phyloP scores from a whole-genome alignment of 2,329 filamentous ascomycete genomes.

The Trichoderma koningii region DNA sequence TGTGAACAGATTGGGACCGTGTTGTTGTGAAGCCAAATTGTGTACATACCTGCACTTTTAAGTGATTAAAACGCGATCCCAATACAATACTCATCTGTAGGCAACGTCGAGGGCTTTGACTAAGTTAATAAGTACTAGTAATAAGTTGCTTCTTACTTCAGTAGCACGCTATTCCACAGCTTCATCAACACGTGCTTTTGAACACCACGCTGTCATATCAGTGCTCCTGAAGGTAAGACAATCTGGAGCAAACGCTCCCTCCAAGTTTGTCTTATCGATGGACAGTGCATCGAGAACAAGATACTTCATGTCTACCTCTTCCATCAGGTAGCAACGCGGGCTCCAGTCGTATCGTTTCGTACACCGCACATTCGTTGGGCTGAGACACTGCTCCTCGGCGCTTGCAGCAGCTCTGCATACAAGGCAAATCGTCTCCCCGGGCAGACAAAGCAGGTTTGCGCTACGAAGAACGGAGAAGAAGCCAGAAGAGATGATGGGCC shows the following conservation, averaged over 20 bases:
- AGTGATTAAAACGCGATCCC: background rate
- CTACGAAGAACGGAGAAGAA: conserved; percentile 22
- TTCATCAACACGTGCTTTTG: too few relatives aligned
- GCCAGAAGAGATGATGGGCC: conserved; percentile 11
- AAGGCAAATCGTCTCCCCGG: background rate
- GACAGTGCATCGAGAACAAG: background rate
- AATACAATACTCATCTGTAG: background rate
- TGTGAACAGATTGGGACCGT: too few relatives aligned
- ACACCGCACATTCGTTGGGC: conserved; percentile 24
- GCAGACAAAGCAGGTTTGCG: conserved; percentile 14
- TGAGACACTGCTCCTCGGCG: conserved; percentile 8
- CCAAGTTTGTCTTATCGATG: background rate
- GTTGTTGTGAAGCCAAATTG: too few relatives aligned
- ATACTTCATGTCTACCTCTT: background rate
- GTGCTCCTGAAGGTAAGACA: background rate
- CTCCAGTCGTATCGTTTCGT: background rate
- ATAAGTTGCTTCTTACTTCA: too few relatives aligned
- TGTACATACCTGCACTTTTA: too few relatives aligned
- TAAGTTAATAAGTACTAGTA: too few relatives aligned
- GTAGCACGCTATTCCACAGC: too few relatives aligned
- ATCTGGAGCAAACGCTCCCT: conserved; percentile 1
- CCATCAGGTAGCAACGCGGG: too few relatives aligned
- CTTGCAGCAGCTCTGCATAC: conserved; percentile 11
- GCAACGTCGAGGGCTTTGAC: too few relatives aligned
- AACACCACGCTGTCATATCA: too few relatives aligned